These are phyloP conservation scores for Curvularia spicifera DNA, from an alignment of 2,329 filamentous ascomycete species.

Conservation along the genomic window DNA sequence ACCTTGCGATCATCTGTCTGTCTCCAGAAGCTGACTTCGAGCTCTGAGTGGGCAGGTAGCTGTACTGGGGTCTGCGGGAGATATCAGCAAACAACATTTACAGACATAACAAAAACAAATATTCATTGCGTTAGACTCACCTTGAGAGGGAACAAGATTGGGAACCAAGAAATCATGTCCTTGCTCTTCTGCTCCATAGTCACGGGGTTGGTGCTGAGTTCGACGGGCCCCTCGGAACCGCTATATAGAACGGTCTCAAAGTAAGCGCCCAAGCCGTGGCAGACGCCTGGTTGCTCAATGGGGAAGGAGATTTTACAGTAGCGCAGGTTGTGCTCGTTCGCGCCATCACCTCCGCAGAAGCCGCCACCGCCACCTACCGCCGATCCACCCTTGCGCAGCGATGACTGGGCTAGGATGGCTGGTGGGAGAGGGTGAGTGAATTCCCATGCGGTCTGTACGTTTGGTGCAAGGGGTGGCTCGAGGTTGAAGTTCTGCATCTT, in stretches of 20 bases:
- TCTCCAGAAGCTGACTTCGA: constrained; percentile 93
- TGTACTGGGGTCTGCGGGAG: constrained; percentile 77
- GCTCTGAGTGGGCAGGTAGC: constrained; percentile 80
- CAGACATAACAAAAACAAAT: background rate
- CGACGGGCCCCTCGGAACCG: constrained; percentile 65
- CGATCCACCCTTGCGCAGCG: constrained; percentile 66
- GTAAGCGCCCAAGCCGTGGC: constrained; percentile 91
- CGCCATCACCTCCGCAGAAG: constrained; percentile 76
- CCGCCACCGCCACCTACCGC: constrained; percentile 73
- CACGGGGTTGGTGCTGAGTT: constrained; percentile 91
- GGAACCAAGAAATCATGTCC: constrained; percentile 99
- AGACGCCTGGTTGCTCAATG: constrained; percentile 77
- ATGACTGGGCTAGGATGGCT: constrained; percentile 62
- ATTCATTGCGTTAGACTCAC: constrained; percentile 56
- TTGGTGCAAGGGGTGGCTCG: constrained; percentile 42
- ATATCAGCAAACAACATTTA: background rate
- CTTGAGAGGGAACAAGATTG: constrained; percentile 96
- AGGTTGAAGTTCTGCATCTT: constrained; percentile 44
- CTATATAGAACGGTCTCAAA: constrained; percentile 95
- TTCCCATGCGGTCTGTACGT: constrained; percentile 80
- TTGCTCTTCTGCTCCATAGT: constrained; percentile 91
- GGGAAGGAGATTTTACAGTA: constrained; percentile 79
- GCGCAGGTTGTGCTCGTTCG: constrained; percentile 91
- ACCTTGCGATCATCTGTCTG: constrained; percentile 94
- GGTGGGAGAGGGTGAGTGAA: constrained; percentile 77